Percentiles rank a stretch among this genome's conserved stretches.
phyloP scores from a whole-genome alignment of 495 filamentous ascomycete species.

The Penicillium salamii region DNA sequence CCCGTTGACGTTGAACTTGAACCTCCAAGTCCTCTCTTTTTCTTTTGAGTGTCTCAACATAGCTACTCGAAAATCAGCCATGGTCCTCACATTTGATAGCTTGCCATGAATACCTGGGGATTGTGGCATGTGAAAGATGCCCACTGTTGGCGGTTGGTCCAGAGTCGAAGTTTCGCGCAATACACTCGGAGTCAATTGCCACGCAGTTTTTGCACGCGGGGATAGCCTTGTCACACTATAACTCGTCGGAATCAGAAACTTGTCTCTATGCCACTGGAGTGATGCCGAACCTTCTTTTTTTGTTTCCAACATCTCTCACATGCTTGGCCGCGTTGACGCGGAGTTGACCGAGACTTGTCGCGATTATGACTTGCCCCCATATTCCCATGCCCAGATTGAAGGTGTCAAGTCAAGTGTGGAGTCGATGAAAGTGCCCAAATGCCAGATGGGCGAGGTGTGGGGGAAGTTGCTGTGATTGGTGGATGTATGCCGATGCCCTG shows the following conservation, averaged over 20 bases:
- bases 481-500: too few relatives aligned
- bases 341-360: background rate
- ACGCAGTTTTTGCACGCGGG: slow-evolving; percentile 24
- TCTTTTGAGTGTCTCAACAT: slow-evolving; percentile 23
- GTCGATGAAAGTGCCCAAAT: too few relatives aligned
- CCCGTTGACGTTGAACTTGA: slow-evolving; percentile 10
- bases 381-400: background rate
- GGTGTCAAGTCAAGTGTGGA: too few relatives aligned
- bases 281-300: slow-evolving; percentile 27
- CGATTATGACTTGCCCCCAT: background rate
- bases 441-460: too few relatives aligned
- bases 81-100: too few relatives aligned
- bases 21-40: slow-evolving; percentile 18
- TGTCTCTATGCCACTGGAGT: background rate
- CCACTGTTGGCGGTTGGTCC: slow-evolving; percentile 15
- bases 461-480: too few relatives aligned
- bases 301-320: slow-evolving; percentile 33
- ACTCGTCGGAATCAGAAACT: background rate
- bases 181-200: slow-evolving; percentile 12
- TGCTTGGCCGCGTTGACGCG: slow-evolving; percentile 19
- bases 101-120: slow-evolving; percentile 16
- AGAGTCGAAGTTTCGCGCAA: slow-evolving; percentile 16
- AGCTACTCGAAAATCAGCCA: slow-evolving; percentile 4
- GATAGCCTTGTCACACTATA: slow-evolving; percentile 22
- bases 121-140: slow-evolving; percentile 24